These are phyloP conservation scores for Abrus pulchellus DNA, from an alignment of 306 rosid genomes.

Conservation along the genomic window DNA sequence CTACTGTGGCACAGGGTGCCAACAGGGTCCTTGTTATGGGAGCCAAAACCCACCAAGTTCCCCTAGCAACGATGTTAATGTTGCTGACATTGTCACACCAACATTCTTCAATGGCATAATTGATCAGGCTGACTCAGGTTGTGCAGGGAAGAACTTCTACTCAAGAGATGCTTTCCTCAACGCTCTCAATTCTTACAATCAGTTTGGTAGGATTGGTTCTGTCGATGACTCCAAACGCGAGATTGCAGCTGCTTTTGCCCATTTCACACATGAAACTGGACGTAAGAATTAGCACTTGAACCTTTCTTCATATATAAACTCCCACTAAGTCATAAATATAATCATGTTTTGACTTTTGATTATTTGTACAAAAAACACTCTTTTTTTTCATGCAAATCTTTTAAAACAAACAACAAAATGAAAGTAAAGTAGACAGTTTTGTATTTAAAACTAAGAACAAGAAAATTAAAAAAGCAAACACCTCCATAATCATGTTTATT, in stretches of 20 bases:
- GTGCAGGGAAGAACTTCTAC: constrained; percentile 72
- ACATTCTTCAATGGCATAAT: constrained; percentile 65
- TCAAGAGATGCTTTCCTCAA: constrained; percentile 29
- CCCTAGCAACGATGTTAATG: constrained; percentile 45
- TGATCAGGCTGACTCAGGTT: constrained; percentile 53
- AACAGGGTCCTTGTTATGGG: constrained; percentile 63
- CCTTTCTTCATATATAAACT: background rate
- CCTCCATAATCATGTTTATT: no score
- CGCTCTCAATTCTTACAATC: constrained; percentile 58
- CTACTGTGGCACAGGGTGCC: constrained; percentile 74
- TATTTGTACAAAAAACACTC: no score
- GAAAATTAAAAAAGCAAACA: no score
- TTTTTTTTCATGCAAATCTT: no score
- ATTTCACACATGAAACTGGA: constrained; percentile 82
- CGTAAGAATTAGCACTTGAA: constrained; percentile 49
- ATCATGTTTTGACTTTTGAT: no score
- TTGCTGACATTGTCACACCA: constrained; percentile 62
- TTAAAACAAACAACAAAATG: no score
- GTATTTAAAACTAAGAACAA: no score
- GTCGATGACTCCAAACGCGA: constrained; percentile 73
- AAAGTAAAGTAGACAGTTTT: no score
- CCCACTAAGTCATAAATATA: no score
- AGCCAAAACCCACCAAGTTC: constrained; percentile 23
- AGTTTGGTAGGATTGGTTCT: constrained; percentile 60
- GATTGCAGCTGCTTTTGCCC: constrained; percentile 83